phyloP scores from a whole-genome alignment of 371 early-diverging fungal genomes.

The Mucor mucedo region DNA sequence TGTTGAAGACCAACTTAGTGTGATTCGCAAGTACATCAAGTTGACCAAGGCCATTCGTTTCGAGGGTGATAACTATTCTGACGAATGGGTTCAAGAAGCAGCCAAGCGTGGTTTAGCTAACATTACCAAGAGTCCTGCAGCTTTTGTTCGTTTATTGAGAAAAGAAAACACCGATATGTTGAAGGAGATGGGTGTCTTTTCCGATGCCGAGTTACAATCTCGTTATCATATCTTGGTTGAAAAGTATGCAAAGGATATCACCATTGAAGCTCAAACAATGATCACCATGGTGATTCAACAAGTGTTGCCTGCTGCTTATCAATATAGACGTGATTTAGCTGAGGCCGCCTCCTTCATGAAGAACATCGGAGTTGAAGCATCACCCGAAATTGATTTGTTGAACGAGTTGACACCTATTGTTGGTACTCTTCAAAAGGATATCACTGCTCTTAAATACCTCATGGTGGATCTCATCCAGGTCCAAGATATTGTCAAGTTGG shows the following conservation, averaged over 20 bases:
- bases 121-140: conserved; percentile 86
- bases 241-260: conserved; percentile 94
- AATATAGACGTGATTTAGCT: conserved; percentile 88
- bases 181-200: conserved; percentile 81
- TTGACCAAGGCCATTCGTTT: conserved; percentile 90
- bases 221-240: conserved; percentile 95
- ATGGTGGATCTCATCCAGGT: conserved; percentile 64
- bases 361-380: conserved; percentile 56
- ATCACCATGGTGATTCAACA: conserved; percentile 77
- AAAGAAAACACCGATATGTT: conserved; percentile 79
- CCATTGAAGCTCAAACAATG: conserved; percentile 95
- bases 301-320: conserved; percentile 88
- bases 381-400: conserved; percentile 77
- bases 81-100: conserved; percentile 81
- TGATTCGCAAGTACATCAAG: conserved; percentile 84
- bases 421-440: conserved; percentile 58
- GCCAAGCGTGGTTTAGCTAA: conserved; percentile 92
- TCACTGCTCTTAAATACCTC: conserved; percentile 58
- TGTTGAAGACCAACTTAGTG: conserved; percentile 85
- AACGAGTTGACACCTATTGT: conserved; percentile 71
- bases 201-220: conserved; percentile 85
- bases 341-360: conserved; percentile 76
- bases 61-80: conserved; percentile 96
- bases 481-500: conserved; percentile 69
- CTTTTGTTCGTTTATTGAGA: conserved; percentile 80